Percentiles rank a stretch among this genome's conserved stretches.
These are phyloP conservation scores for Cryphonectria japonica DNA, from an alignment of 2,329 filamentous ascomycete genomes.

Conservation along the genomic window DNA sequence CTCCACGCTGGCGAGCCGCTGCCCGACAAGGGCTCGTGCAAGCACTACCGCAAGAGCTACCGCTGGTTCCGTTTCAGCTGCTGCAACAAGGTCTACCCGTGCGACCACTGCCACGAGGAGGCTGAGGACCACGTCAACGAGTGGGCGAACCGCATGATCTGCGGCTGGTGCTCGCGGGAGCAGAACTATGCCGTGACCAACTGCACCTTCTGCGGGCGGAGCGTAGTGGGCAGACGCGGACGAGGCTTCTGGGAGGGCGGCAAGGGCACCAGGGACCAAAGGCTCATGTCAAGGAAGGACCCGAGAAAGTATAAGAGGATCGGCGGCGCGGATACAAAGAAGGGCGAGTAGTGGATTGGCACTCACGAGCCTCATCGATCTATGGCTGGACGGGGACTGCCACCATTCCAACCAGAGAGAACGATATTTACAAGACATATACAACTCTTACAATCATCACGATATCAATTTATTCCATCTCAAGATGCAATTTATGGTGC, in stretches of 20 bases:
- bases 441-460: not conserved
- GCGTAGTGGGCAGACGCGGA: conserved; percentile 67
- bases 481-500: not conserved
- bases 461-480: not conserved
- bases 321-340: conserved; percentile 47
- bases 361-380: not conserved
- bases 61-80: conserved; percentile 70
- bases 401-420: not conserved
- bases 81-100: conserved; percentile 62
- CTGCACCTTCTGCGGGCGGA: conserved; percentile 73
- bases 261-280: conserved; percentile 75
- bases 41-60: conserved; percentile 62
- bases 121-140: conserved; percentile 74
- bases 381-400: not conserved
- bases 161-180: conserved; percentile 78
- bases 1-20: conserved; percentile 61
- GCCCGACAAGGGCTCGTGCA: conserved; percentile 56
- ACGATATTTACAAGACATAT: not conserved
- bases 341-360: conserved; percentile 11
- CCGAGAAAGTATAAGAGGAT: conserved; percentile 72
- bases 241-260: conserved; percentile 86
- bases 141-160: conserved; percentile 84
- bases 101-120: conserved; percentile 75
- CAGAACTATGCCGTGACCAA: conserved; percentile 78
- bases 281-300: conserved; percentile 74